Evolutionary conservation across 345 rosid species (phyloP).

Genomic region (Melaleuca quinquenervia): DNA sequence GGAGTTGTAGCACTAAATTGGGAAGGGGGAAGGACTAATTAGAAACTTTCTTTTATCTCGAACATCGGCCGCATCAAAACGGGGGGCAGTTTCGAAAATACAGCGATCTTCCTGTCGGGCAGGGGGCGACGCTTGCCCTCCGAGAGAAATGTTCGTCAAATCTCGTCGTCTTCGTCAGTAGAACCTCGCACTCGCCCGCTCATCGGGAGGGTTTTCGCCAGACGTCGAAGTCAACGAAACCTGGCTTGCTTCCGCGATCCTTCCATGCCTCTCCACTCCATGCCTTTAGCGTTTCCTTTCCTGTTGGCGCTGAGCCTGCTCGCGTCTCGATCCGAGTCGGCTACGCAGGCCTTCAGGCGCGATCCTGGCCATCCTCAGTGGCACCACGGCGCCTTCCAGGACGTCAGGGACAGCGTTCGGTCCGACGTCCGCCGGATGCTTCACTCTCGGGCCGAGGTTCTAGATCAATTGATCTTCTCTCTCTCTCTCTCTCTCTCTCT

Average conservation of each 20-base stretch:
- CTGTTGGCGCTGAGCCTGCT: slow-evolving; percentile 23
- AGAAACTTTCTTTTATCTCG: neutral
- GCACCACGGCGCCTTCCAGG: slow-evolving; percentile 99
- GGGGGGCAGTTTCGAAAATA: neutral
- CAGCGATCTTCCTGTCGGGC: neutral
- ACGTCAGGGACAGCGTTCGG: slow-evolving; percentile 75
- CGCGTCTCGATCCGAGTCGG: slow-evolving; percentile 36
- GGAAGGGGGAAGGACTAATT: neutral
- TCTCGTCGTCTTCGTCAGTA: neutral
- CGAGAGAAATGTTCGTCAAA: neutral
- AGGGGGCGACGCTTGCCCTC: neutral
- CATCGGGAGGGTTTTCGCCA: neutral
- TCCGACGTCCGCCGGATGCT: slow-evolving; percentile 92
- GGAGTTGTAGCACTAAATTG: neutral
- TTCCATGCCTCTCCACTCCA: neutral
- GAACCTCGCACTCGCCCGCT: neutral
- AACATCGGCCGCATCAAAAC: neutral
- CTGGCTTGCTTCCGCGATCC: neutral
- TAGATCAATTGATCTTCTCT: neutral
- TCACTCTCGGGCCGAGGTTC: slow-evolving; percentile 95
- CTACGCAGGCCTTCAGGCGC: slow-evolving; percentile 67
- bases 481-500: neutral
- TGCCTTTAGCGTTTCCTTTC: neutral
- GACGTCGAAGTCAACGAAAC: neutral
- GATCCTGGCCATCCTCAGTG: slow-evolving; percentile 94